phyloP scores from a whole-genome alignment of 257 asterid genomes.

The Perilla frutescens region DNA sequence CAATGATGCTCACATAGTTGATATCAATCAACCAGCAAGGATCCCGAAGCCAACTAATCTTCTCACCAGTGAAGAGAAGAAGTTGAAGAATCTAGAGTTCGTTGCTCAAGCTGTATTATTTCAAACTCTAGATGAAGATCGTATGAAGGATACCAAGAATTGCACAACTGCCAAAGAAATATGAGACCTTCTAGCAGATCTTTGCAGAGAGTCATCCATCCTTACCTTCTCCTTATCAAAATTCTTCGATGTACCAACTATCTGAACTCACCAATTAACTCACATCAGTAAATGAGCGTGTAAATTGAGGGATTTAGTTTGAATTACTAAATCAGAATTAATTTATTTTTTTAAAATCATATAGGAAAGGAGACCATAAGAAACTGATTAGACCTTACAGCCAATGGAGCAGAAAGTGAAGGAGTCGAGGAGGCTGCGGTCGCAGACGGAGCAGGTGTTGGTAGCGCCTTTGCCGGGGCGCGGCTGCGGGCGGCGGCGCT shows the following conservation, averaged over 20 bases:
- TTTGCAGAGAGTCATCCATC: no score
- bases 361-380: not conserved
- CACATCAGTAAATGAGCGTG: not conserved
- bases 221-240: conserved; percentile 38
- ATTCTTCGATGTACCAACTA: conserved; percentile 53
- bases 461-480: conserved; percentile 71
- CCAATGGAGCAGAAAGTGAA: conserved; percentile 78
- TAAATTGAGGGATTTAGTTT: not conserved
- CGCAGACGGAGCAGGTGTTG: conserved; percentile 66
- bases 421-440: conserved; percentile 77
- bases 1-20: no score
- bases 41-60: no score
- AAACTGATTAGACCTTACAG: conserved; percentile 61
- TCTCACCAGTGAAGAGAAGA: no score
- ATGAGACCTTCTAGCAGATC: no score
- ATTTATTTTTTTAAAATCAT: no score
- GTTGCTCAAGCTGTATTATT: no score
- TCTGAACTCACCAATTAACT: conserved; percentile 37
- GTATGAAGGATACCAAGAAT: no score
- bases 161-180: no score
- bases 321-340: not conserved
- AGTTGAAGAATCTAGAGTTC: no score
- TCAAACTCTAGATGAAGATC: no score
- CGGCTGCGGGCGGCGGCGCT: conserved; percentile 76
- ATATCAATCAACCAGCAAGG: no score